A percentile compares a stretch with the other conserved stretches of the same genome.
Conservation (phyloP, 2,329 filamentous ascomycete species). For the Furcasterigmium furcatum region DNA sequence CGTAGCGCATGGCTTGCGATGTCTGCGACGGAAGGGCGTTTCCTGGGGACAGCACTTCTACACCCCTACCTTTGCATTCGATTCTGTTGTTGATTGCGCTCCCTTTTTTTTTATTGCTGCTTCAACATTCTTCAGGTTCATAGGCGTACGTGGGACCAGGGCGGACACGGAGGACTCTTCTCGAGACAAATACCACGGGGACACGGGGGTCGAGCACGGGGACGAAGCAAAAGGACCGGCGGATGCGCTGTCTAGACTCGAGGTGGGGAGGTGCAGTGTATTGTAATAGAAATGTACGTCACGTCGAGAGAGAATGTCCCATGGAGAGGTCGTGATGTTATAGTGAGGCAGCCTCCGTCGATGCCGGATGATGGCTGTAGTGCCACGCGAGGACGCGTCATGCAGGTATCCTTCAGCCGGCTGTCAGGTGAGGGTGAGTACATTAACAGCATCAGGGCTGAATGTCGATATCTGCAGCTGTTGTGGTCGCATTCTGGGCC, state of each 20-base stretch:
- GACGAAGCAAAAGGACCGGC: slow-evolving; percentile 6
- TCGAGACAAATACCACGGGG: slow-evolving; percentile 21
- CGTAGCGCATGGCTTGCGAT: no score
- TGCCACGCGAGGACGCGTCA: no score
- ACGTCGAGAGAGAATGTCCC: slow-evolving; percentile 1
- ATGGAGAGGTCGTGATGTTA: no score
- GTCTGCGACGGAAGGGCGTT: slow-evolving; percentile 2
- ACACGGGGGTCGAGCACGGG: slow-evolving; percentile 12
- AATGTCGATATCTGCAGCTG: neutral
- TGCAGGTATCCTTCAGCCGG: no score
- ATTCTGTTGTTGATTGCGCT: no score
- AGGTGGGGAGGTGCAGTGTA: slow-evolving; percentile 28
- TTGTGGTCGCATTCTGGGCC: neutral
- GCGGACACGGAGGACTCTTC: slow-evolving; percentile 4
- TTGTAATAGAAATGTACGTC: slow-evolving; percentile 36
- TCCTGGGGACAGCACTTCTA: no score
- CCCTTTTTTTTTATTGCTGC: slow-evolving; percentile 5
- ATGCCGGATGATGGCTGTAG: no score
- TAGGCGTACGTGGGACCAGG: slow-evolving; percentile 10
- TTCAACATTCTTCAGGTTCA: slow-evolving; percentile 14
- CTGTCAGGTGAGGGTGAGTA: no score
- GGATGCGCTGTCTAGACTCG: slow-evolving; percentile 22
- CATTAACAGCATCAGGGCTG: no score
- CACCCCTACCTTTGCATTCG: no score
- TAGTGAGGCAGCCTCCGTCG: no score